These are phyloP conservation scores for Candida koratica DNA, from an alignment of 805 yeast genomes.

Conservation along the genomic window DNA sequence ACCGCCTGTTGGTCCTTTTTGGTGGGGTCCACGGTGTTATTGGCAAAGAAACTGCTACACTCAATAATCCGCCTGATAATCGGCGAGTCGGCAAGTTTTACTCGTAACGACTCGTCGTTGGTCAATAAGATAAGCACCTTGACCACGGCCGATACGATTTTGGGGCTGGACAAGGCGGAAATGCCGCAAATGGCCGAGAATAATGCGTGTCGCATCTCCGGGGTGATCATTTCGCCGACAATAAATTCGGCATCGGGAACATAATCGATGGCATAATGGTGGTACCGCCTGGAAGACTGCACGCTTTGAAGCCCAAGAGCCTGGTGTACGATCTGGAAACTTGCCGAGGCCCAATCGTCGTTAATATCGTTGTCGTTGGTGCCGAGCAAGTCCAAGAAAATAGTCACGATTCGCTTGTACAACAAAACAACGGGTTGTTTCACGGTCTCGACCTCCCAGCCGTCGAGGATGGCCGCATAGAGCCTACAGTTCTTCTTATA, in stretches of 20 bases:
- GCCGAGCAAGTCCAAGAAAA: constrained; percentile 8
- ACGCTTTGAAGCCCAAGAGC: constrained; percentile 48
- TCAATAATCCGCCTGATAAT: constrained; percentile 46
- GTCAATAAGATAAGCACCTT: constrained; percentile 42
- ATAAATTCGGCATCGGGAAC: constrained; percentile 6
- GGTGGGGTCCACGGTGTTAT: constrained; percentile 10
- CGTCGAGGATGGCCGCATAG: constrained; percentile 7
- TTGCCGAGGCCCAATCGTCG: constrained; percentile 56
- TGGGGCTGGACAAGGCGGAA: constrained; percentile 37
- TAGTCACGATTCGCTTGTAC: neutral
- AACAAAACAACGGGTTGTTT: neutral
- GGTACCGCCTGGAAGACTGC: constrained; percentile 41
- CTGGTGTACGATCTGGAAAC: constrained; percentile 53
- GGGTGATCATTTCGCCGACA: constrained; percentile 18
- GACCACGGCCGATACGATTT: constrained; percentile 51
- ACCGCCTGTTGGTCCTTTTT: constrained; percentile 16
- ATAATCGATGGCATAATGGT: constrained; percentile 14
- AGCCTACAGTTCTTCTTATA: constrained; percentile 3
- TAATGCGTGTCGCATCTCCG: constrained; percentile 25
- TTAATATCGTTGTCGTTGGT: constrained; percentile 17
- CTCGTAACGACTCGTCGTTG: constrained; percentile 38
- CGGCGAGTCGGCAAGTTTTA: constrained; percentile 43
- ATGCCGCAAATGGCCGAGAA: constrained; percentile 43
- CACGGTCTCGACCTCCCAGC: neutral
- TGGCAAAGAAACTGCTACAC: constrained; percentile 33